Conservation (phyloP, 306 rosid genomes). For the Medicago lupulina region DNA sequence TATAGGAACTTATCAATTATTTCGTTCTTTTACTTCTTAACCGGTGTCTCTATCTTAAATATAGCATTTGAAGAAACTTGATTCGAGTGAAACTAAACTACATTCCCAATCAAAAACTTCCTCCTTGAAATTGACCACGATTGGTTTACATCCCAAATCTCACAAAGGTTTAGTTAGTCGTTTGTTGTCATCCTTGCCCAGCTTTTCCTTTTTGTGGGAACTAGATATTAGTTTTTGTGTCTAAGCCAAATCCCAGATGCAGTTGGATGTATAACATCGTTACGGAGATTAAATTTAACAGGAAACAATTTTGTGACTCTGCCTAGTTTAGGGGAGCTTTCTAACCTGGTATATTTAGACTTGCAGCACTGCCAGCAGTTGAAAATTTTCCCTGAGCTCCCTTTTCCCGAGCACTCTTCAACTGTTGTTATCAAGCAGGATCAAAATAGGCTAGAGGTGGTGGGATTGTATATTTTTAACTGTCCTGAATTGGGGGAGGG, state of each 20-base stretch:
- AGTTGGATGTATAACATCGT: background rate
- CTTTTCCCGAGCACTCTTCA: slow-evolving; percentile 1
- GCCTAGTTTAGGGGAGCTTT: background rate
- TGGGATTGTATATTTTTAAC: background rate
- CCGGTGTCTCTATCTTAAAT: too few species aligned
- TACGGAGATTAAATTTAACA: background rate
- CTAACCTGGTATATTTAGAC: background rate
- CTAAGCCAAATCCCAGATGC: background rate
- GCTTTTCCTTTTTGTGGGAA: background rate
- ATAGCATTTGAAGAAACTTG: background rate
- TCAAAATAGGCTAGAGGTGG: background rate
- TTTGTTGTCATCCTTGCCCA: background rate
- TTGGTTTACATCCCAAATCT: background rate
- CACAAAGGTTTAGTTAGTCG: background rate
- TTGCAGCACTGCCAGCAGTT: slow-evolving; percentile 4
- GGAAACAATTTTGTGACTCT: slow-evolving; percentile 25
- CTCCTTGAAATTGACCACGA: too few species aligned
- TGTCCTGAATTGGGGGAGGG: background rate
- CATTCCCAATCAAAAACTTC: background rate
- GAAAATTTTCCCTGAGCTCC: background rate
- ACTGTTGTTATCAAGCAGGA: background rate
- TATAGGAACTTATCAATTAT: too few species aligned
- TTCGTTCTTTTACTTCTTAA: too few species aligned
- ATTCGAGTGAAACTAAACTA: background rate
- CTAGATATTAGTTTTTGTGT: slow-evolving; percentile 9